These are phyloP conservation scores for Dalechampia spathulata DNA, from an alignment of 441 rosid genomes.

Conservation along the genomic window DNA sequence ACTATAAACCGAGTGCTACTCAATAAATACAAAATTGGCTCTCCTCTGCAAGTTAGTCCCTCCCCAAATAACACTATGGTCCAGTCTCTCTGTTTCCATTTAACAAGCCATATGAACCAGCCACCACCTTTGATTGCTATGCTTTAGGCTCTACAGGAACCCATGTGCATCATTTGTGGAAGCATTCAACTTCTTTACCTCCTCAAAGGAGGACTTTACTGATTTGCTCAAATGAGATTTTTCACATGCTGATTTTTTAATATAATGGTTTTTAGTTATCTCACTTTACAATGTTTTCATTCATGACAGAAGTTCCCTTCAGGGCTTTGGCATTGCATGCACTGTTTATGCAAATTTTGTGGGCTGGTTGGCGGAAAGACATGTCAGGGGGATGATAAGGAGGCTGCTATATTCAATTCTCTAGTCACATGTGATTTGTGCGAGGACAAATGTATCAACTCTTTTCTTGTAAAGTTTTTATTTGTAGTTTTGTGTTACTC, in stretches of 20 bases:
- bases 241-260: background rate
- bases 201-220: background rate
- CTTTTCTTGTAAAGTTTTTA: slow-evolving; percentile 10
- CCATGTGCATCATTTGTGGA: background rate
- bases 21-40: too few species aligned
- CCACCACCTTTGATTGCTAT: background rate
- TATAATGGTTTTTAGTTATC: slow-evolving; percentile 1
- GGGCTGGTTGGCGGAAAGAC: slow-evolving; percentile 35
- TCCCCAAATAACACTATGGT: too few species aligned
- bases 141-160: background rate
- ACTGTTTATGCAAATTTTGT: slow-evolving; percentile 90
- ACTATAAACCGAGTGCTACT: too few species aligned
- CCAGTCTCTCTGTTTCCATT: too few species aligned
- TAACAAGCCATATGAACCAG: background rate
- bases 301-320: slow-evolving; percentile 70
- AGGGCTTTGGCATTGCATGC: slow-evolving; percentile 84
- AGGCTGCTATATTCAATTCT: slow-evolving; percentile 20
- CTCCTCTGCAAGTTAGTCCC: too few species aligned
- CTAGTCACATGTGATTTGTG: slow-evolving; percentile 53
- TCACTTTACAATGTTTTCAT: background rate
- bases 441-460: slow-evolving; percentile 73
- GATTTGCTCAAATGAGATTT: background rate
- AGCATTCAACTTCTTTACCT: background rate
- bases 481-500: background rate
- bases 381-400: slow-evolving; percentile 22